These are phyloP conservation scores for Dittrichia graveolens DNA, from an alignment of 129 eudicot species.

Conservation along the genomic window DNA sequence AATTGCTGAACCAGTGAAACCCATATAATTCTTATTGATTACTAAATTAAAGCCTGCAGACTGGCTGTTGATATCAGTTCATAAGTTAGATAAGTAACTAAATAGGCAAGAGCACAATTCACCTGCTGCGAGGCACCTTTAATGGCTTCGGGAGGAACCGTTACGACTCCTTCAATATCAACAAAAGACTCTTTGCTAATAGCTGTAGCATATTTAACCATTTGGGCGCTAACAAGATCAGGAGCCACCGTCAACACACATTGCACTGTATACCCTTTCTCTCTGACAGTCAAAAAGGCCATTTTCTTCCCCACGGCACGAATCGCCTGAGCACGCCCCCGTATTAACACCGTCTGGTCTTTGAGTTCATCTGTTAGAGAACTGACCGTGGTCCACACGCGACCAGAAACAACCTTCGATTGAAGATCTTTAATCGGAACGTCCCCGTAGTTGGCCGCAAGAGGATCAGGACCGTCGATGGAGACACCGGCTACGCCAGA, in stretches of 20 bases:
- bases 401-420: constrained; percentile 53
- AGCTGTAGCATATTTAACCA: constrained; percentile 65
- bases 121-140: constrained; percentile 94
- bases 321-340: constrained; percentile 69
- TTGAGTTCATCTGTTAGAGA: constrained; percentile 40
- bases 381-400: constrained; percentile 58
- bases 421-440: constrained; percentile 53
- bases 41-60: not conserved
- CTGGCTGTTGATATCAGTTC: too few relatives aligned
- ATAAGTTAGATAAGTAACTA: not conserved
- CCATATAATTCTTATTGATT: not conserved
- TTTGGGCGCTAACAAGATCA: constrained; percentile 62
- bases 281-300: constrained; percentile 77
- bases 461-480: constrained; percentile 53
- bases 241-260: constrained; percentile 73
- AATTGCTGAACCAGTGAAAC: not conserved
- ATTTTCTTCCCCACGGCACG: constrained; percentile 91
- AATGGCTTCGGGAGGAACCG: constrained; percentile 56
- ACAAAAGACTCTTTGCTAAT: constrained; percentile 67
- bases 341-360: constrained; percentile 49
- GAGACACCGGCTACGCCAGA: constrained; percentile 44
- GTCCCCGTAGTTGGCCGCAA: constrained; percentile 73
- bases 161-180: constrained; percentile 63
- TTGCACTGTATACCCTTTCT: constrained; percentile 67
- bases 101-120: not conserved